Evolutionary conservation across 2,329 filamentous ascomycete genomes (phyloP), one percentile per base, ranked within the genome.

Genomic region (Madurella fahalii): DNA sequence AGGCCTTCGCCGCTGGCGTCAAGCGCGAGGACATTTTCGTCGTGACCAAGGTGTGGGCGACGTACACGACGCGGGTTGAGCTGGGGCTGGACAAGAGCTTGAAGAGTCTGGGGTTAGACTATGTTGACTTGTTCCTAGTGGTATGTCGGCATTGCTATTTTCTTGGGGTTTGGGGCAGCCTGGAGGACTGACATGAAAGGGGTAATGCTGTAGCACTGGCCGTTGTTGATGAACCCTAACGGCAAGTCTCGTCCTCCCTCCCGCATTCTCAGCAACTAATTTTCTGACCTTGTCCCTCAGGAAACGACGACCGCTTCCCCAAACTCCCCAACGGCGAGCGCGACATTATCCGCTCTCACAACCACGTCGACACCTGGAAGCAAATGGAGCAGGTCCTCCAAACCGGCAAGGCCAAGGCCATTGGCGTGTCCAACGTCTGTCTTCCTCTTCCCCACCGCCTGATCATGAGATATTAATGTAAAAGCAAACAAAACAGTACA

Each of bases 11-110:
- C 25, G 74, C 82, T 5, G 89, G 89, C 20, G 75, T 88, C 64
- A 87, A 86, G 78, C 82, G 90, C 58, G 82, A 87, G 68, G 88
- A 95, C 54, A 73, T 95, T 58, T 95, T 94, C 73, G 82, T 95
- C 56, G 88, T 89, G 52, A 90, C 85, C 65, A 95, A 95, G 79
- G 80, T 92, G 39, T 95, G 90, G 88, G 86, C 84, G 66, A 90
- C 87, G 48, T 92, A 88, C 74, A 85, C 87, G 70, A 82, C 81
- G 31, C 78, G 85, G 7, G 84, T 84, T 5, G 84, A 87, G 71
- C 74, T 86, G 64, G 84, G 80, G 37, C 77, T 94, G 37, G 82
- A 90, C 61, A 84, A 86, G 77, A 88, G 85, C 65, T 75, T 94
- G 68, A 81, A 85, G 72, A 79, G 80, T 56, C 74, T 95, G 37